phyloP scores from a whole-genome alignment of 176 grass and related monocot species.

The Carex pumila region DNA sequence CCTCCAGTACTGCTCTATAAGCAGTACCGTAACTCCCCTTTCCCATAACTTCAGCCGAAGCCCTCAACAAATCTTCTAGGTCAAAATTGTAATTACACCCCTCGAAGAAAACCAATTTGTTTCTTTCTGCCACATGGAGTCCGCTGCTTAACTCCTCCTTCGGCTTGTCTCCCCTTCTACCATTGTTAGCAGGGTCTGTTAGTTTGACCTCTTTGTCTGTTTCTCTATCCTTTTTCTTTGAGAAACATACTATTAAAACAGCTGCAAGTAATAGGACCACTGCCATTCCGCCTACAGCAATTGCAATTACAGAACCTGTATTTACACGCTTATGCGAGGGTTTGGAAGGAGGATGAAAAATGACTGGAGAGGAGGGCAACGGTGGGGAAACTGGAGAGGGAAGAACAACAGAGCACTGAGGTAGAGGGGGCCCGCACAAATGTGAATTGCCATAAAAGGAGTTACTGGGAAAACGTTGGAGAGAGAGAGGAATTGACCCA shows the following conservation, averaged over 20 bases:
- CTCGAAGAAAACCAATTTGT: constrained; percentile 88
- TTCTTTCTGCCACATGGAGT: constrained; percentile 80
- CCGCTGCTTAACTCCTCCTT: constrained; percentile 78
- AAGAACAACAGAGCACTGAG: constrained; percentile 50
- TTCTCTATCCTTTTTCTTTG: constrained; percentile 58
- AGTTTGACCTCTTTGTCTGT: constrained; percentile 25
- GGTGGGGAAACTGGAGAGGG: constrained; percentile 33
- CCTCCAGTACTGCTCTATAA: constrained; percentile 86
- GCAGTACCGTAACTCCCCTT: constrained; percentile 94
- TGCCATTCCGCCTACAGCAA: constrained; percentile 48
- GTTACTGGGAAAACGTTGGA: constrained; percentile 60
- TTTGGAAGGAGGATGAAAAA: constrained; percentile 28
- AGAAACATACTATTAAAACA: constrained; percentile 48
- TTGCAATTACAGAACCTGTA: constrained; percentile 53
- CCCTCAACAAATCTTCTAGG: constrained; percentile 86
- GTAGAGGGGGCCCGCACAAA: constrained; percentile 68
- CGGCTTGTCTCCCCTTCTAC: constrained; percentile 43
- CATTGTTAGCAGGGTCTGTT: constrained; percentile 26
- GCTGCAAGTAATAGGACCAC: constrained; percentile 53
- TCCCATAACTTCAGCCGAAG: constrained; percentile 92
- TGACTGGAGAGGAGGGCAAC: constrained; percentile 21
- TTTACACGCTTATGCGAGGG: constrained; percentile 39
- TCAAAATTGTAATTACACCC: constrained; percentile 91
- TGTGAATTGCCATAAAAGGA: constrained; percentile 73
- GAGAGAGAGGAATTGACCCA: constrained; percentile 63